phyloP scores from a whole-genome alignment of 139 green algal species.

The Medakamo hakoo region DNA sequence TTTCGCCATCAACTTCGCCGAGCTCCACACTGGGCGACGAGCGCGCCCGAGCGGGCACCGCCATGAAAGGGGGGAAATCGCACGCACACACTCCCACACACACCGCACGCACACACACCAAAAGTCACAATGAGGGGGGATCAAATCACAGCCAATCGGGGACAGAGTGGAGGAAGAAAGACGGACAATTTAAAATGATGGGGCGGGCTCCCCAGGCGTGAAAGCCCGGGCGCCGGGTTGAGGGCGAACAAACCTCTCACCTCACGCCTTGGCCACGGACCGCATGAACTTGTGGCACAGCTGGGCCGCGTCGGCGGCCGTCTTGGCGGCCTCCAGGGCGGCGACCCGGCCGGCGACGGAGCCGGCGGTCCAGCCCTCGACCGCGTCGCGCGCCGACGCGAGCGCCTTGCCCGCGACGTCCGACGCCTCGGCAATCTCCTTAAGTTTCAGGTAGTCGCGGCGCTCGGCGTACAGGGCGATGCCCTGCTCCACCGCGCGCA shows the following conservation, averaged over 20 bases:
- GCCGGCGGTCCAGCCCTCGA: constrained; percentile 3
- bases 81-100: too few relatives aligned
- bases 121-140: too few relatives aligned
- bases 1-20: too few relatives aligned
- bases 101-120: too few relatives aligned
- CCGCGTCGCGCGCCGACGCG: background rate
- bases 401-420: constrained; percentile 7
- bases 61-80: too few relatives aligned
- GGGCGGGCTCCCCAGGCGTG: too few relatives aligned
- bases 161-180: too few relatives aligned
- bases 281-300: constrained; percentile 10
- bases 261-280: constrained; percentile 1
- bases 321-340: constrained; percentile 6
- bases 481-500: constrained; percentile 7
- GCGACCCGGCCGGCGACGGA: background rate
- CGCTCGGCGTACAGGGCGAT: constrained; percentile 7
- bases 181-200: too few relatives aligned
- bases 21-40: too few relatives aligned
- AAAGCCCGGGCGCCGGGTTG: too few relatives aligned
- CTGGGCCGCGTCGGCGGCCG: background rate
- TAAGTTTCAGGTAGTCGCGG: constrained; percentile 8
- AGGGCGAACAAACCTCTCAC: background rate
- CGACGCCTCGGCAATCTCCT: constrained; percentile 6
- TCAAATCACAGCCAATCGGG: too few relatives aligned
- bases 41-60: too few relatives aligned